Base-by-base conservation (phyloP, 257 asterid species). In the Ligustrum vulgare region DNA sequence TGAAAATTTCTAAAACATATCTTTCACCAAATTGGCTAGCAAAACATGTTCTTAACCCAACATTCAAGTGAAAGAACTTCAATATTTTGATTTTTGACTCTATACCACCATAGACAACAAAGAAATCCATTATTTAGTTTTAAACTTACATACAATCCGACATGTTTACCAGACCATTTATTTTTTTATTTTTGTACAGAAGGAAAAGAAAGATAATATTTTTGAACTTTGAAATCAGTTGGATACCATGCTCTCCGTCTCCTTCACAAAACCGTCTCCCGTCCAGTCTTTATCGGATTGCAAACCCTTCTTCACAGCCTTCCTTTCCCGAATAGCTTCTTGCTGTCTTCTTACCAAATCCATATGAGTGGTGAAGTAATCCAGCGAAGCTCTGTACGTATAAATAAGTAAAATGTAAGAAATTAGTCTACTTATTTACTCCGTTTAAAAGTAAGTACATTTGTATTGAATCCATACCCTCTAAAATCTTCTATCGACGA, bases 271-370 rank as follows among this genome's bases (percentile, higher is more conserved):
- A 51, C 97, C 97, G 74, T 92, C 97, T 31, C 97, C 98, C 0
- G 98, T 94, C 98, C 98, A 94, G 87, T 94, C 98, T 81, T 85
- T 88, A 77, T 94, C 98, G 8, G 98, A 94, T 73, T 85, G 88
- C 84, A 88, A 77, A 2, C 98, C 98, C 85, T 92, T 82, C 84
- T 85, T 88, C 81, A 84, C 80, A 2, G 96, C 96, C 82, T 84
- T 92, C 78, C 97, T 83, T 73, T 85, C 89, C 4, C 84, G 87
- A 15, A 86, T 87, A 18, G 96, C 97, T 69, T 90, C 94, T 71
- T 92, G 85, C 62, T 94, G 97, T 76, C 91, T 83, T 72, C 47
- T 72, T 6, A 92, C 96, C 80, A 90, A 83, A 80, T 91, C 94
- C 64, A 12, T 87, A 72, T 91, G 97, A 8, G 96, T 90, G 6